Percentiles rank a stretch among this genome's conserved stretches.
phyloP scores from a whole-genome alignment of 371 early-diverging fungal genomes.

The Apophysomyces sp. region DNA sequence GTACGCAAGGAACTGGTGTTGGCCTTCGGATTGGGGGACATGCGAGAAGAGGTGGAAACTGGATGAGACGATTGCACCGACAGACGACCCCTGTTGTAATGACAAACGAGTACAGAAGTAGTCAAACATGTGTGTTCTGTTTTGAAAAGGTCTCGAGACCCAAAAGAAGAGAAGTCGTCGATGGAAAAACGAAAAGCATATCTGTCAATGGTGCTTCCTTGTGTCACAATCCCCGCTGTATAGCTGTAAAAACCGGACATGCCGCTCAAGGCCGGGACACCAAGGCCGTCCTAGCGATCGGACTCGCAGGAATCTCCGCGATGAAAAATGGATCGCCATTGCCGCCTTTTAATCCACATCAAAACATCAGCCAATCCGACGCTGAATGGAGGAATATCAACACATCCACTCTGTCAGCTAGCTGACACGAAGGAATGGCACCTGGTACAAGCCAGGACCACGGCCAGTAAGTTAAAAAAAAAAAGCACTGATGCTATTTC shows the following conservation, averaged over 20 bases:
- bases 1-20: neutral
- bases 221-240: neutral
- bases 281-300: neutral
- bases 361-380: neutral
- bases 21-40: neutral
- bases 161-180: neutral
- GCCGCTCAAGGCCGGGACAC: neutral
- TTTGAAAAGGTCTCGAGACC: neutral
- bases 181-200: neutral
- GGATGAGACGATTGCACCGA: neutral
- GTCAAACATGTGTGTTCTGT: neutral
- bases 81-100: neutral
- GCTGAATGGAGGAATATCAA: neutral
- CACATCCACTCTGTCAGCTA: neutral
- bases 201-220: neutral
- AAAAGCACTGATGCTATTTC: no score
- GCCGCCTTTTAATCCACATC: neutral
- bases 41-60: neutral
- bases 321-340: neutral
- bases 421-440: neutral
- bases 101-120: neutral
- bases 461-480: no score
- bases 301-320: neutral
- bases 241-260: neutral
- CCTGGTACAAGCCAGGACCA: no score